Evolutionary conservation across 2,329 filamentous ascomycete species (phyloP).

Genomic region (Aspergillus ochraceus): DNA sequence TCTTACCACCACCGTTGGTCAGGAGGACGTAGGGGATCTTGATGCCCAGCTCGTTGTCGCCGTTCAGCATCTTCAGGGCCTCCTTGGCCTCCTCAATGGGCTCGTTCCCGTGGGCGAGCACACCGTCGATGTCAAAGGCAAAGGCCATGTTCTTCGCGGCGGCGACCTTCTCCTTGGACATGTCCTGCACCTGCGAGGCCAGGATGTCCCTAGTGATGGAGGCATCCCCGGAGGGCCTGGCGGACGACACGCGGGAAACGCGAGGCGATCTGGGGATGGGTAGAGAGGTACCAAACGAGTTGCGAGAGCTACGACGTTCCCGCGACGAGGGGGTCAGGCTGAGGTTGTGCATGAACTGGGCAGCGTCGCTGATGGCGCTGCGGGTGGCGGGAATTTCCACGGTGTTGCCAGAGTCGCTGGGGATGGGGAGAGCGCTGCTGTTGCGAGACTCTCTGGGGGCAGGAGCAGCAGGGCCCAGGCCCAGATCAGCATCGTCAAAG

Average conservation of each 20-base stretch:
- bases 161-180: conserved; percentile 64
- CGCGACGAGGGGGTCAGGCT: conserved; percentile 67
- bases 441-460: conserved; percentile 29
- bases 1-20: conserved; percentile 74
- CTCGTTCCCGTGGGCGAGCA: conserved; percentile 71
- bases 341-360: conserved; percentile 71
- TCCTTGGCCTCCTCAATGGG: conserved; percentile 67
- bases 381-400: conserved; percentile 70
- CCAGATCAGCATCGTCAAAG: conserved; percentile 60
- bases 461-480: conserved; percentile 36
- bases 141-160: conserved; percentile 79
- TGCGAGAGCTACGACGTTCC: conserved; percentile 68
- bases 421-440: conserved; percentile 39
- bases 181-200: conserved; percentile 68
- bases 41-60: conserved; percentile 74
- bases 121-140: conserved; percentile 69
- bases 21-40: conserved; percentile 75
- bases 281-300: conserved; percentile 72
- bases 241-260: conserved; percentile 66
- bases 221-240: conserved; percentile 53
- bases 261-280: conserved; percentile 72
- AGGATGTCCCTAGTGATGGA: conserved; percentile 64
- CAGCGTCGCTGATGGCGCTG: conserved; percentile 67
- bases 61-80: conserved; percentile 69
- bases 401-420: conserved; percentile 50